Evolutionary conservation across 345 rosid species (phyloP).

Genomic region (Lepidium sativum): DNA sequence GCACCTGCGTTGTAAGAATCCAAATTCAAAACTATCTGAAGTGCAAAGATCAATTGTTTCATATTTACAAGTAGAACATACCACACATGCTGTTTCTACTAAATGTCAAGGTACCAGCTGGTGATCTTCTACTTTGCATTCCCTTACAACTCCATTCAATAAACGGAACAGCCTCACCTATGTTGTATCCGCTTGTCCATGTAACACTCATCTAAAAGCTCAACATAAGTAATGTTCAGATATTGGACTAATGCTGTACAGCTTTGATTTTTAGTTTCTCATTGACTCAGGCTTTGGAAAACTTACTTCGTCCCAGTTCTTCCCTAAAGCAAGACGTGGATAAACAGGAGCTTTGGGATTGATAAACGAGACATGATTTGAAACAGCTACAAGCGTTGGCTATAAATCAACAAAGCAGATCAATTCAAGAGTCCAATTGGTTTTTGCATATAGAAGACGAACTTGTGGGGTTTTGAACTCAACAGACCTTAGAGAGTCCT

Average conservation of each 20-base stretch:
- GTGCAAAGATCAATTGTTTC: not conserved
- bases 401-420: conserved; percentile 26
- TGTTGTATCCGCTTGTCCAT: conserved; percentile 88
- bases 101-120: conserved; percentile 79
- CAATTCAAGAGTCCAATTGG: not conserved
- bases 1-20: conserved; percentile 31
- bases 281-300: not conserved
- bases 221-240: not conserved
- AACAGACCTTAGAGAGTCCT: conserved; percentile 51
- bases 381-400: conserved; percentile 71
- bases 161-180: conserved; percentile 58
- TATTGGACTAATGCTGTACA: not conserved
- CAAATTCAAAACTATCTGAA: not conserved
- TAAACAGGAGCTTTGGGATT: conserved; percentile 73
- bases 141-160: conserved; percentile 59
- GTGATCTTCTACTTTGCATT: conserved; percentile 31
- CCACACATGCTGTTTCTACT: conserved; percentile 75
- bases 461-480: not conserved
- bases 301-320: conserved; percentile 76
- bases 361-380: conserved; percentile 43
- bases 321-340: conserved; percentile 78
- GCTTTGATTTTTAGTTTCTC: not conserved
- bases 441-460: not conserved
- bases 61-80: conserved; percentile 25
- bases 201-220: conserved; percentile 66